These are phyloP conservation scores for Chalaropsis ovoidea DNA, from an alignment of 2,329 filamentous ascomycete genomes.

Conservation along the genomic window DNA sequence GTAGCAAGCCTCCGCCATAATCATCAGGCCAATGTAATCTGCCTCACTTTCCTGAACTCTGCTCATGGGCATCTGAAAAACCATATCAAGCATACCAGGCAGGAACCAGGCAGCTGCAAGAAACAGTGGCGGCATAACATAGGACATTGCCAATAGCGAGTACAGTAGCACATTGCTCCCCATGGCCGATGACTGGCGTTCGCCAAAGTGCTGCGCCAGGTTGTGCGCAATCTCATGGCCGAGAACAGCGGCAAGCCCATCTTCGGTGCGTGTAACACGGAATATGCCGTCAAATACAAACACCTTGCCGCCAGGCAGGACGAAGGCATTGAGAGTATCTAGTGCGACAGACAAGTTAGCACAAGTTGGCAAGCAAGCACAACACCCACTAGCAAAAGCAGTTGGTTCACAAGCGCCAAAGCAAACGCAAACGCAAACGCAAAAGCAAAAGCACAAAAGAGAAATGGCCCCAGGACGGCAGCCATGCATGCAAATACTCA, in stretches of 20 bases:
- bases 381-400: constrained; percentile 19
- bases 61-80: constrained; percentile 58
- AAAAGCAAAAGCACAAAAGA: background rate
- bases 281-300: constrained; percentile 69
- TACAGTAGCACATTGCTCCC: constrained; percentile 44
- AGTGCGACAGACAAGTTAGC: background rate
- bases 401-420: too few relatives aligned
- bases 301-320: constrained; percentile 68
- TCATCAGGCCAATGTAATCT: constrained; percentile 70
- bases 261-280: constrained; percentile 54
- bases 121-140: constrained; percentile 36
- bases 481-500: constrained; percentile 29
- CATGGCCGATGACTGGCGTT: constrained; percentile 48
- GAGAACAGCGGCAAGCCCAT: constrained; percentile 62
- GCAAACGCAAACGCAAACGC: too few relatives aligned
- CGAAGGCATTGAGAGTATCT: constrained; percentile 60
- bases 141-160: constrained; percentile 41
- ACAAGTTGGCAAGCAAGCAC: too few relatives aligned
- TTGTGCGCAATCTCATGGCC: constrained; percentile 75
- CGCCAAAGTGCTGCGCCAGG: constrained; percentile 56
- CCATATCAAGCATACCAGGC: constrained; percentile 47
- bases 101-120: constrained; percentile 37
- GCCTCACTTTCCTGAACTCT: constrained; percentile 66
- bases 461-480: background rate
- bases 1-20: constrained; percentile 74